These are phyloP conservation scores for Lipomyces orientalis DNA, from an alignment of 805 yeast species.

Conservation along the genomic window DNA sequence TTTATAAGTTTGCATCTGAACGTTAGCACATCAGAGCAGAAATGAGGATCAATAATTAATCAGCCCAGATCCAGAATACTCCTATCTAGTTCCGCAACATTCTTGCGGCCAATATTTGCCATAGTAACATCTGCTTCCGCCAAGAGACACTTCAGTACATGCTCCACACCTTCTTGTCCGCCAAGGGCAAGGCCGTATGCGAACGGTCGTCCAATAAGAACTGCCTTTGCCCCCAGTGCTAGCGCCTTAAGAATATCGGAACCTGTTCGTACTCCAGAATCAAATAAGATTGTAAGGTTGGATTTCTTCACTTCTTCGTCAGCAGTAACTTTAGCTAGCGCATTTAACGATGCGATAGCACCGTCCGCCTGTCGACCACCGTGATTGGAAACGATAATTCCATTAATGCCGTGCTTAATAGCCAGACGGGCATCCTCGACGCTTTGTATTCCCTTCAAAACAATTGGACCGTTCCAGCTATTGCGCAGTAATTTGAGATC, in stretches of 20 bases:
- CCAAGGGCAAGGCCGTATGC: slow-evolving; percentile 66
- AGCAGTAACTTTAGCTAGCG: slow-evolving; percentile 55
- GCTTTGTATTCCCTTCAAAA: slow-evolving; percentile 75
- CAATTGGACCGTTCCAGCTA: slow-evolving; percentile 40
- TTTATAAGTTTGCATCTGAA: too few species aligned
- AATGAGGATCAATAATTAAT: neutral
- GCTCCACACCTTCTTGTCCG: slow-evolving; percentile 64
- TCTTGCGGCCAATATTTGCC: slow-evolving; percentile 27
- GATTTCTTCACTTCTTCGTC: slow-evolving; percentile 16
- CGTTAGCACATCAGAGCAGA: neutral
- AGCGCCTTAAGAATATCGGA: slow-evolving; percentile 66
- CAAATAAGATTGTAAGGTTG: slow-evolving; percentile 59
- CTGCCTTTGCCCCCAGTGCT: slow-evolving; percentile 66
- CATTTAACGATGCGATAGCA: slow-evolving; percentile 65
- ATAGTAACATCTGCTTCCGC: slow-evolving; percentile 37
- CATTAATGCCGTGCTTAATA: slow-evolving; percentile 65
- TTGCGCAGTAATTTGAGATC: slow-evolving; percentile 30
- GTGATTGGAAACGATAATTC: slow-evolving; percentile 76
- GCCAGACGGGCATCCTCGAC: slow-evolving; percentile 71
- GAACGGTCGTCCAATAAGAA: slow-evolving; percentile 66
- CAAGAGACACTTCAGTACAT: slow-evolving; percentile 33
- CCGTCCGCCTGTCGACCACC: slow-evolving; percentile 73
- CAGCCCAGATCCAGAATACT: slow-evolving; percentile 3
- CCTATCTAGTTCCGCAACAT: slow-evolving; percentile 21
- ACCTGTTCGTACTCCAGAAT: slow-evolving; percentile 70